These are phyloP conservation scores for Limtongozyma cylindracea DNA, from an alignment of 805 yeast genomes.

Conservation along the genomic window DNA sequence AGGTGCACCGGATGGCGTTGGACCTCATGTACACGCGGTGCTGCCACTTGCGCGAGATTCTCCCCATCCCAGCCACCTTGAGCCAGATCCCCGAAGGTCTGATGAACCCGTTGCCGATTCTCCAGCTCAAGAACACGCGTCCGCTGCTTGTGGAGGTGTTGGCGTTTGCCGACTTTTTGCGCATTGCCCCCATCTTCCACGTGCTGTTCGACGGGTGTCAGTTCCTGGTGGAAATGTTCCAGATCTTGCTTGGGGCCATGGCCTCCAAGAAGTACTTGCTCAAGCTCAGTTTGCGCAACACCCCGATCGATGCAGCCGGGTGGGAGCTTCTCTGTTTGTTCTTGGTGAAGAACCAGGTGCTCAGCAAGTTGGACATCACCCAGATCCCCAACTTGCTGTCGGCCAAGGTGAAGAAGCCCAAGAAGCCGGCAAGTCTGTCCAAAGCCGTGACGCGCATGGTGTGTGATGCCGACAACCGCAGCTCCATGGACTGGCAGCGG, in stretches of 20 bases:
- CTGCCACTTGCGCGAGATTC: slow-evolving; percentile 74
- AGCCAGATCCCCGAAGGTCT: slow-evolving; percentile 63
- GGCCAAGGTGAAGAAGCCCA: slow-evolving; percentile 10
- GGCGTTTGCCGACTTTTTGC: slow-evolving; percentile 68
- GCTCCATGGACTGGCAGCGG: slow-evolving; percentile 65
- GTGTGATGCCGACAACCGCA: slow-evolving; percentile 26
- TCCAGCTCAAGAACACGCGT: slow-evolving; percentile 62
- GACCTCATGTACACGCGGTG: slow-evolving; percentile 76
- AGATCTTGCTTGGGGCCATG: slow-evolving; percentile 46
- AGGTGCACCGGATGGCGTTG: slow-evolving; percentile 20
- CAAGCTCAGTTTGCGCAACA: slow-evolving; percentile 56
- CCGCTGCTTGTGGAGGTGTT: slow-evolving; percentile 78
- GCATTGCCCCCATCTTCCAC: slow-evolving; percentile 63
- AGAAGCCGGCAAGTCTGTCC: slow-evolving; percentile 3
- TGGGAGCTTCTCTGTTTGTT: slow-evolving; percentile 70
- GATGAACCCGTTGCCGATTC: slow-evolving; percentile 41
- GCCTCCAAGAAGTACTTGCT: slow-evolving; percentile 39
- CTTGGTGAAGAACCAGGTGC: slow-evolving; percentile 29
- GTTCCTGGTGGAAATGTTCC: slow-evolving; percentile 52
- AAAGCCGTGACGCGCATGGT: slow-evolving; percentile 15
- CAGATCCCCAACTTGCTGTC: slow-evolving; percentile 27
- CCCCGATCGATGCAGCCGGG: slow-evolving; percentile 42
- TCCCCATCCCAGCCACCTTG: slow-evolving; percentile 77
- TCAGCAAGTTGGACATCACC: slow-evolving; percentile 42
- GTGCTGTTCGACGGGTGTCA: slow-evolving; percentile 60